These are phyloP conservation scores for Aspergillus sp. DNA, from an alignment of 2,329 filamentous ascomycete genomes.

Conservation along the genomic window DNA sequence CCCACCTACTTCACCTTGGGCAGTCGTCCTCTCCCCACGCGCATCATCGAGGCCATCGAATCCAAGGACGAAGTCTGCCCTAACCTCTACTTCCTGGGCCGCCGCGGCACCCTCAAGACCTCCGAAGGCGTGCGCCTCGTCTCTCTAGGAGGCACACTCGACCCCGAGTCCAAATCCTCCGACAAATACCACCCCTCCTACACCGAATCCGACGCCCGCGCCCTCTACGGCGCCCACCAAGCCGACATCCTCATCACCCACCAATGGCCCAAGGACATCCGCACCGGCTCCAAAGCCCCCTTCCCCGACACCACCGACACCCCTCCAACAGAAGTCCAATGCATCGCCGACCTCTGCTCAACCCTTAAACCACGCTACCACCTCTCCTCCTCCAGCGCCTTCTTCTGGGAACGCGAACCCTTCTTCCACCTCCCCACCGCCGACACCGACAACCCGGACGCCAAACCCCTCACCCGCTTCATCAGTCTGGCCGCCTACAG, in stretches of 20 bases:
- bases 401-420: conserved; percentile 88
- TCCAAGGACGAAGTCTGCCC: conserved; percentile 74
- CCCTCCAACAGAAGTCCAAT: conserved; percentile 59
- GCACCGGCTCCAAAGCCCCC: conserved; percentile 65
- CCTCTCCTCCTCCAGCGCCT: conserved; percentile 69
- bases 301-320: conserved; percentile 56
- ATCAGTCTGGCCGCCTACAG: conserved; percentile 81
- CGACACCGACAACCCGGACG: conserved; percentile 55
- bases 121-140: conserved; percentile 86
- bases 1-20: conserved; percentile 91
- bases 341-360: conserved; percentile 76
- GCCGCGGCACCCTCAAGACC: conserved; percentile 83
- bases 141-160: conserved; percentile 73
- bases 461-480: conserved; percentile 75
- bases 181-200: conserved; percentile 76
- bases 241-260: conserved; percentile 86
- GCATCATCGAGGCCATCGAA: conserved; percentile 72
- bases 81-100: conserved; percentile 90
- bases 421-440: conserved; percentile 70
- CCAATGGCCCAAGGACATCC: conserved; percentile 78
- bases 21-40: conserved; percentile 67
- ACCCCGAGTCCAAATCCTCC: conserved; percentile 50
- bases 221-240: conserved; percentile 72
- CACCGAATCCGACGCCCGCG: conserved; percentile 72
- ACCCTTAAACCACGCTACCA: conserved; percentile 89